A percentile compares a stretch with the other conserved stretches of the same genome.
These are phyloP conservation scores for Cystofilobasidium capitatum DNA, from an alignment of 768 basidiomycete genomes.

Conservation along the genomic window DNA sequence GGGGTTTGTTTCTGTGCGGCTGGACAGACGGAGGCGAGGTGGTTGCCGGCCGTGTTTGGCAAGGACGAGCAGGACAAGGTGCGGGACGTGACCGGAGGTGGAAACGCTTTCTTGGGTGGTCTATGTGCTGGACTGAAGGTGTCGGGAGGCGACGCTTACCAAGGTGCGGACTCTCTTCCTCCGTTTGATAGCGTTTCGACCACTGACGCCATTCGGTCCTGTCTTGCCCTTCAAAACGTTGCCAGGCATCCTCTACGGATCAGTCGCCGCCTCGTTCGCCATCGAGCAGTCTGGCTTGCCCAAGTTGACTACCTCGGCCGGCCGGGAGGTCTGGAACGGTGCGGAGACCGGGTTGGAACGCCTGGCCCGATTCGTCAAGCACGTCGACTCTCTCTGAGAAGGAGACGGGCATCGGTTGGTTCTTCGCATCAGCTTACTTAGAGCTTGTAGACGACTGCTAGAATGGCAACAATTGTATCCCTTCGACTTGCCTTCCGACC, in stretches of 20 bases:
- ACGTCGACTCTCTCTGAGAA: too few relatives aligned
- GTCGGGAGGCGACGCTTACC: not conserved
- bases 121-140: slow-evolving; percentile 12
- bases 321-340: slow-evolving; percentile 11
- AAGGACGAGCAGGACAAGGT: slow-evolving; percentile 17
- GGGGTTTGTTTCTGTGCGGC: slow-evolving; percentile 17
- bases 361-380: not conserved
- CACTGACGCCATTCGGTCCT: too few relatives aligned
- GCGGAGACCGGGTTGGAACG: not conserved
- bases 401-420: too few relatives aligned
- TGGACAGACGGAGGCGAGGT: not conserved
- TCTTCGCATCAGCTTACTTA: too few relatives aligned
- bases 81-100: slow-evolving; percentile 22
- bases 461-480: too few relatives aligned
- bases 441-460: too few relatives aligned
- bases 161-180: too few relatives aligned
- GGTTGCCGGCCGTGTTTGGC: slow-evolving; percentile 23
- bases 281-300: slow-evolving; percentile 26
- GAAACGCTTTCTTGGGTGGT: slow-evolving; percentile 25
- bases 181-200: too few relatives aligned
- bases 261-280: slow-evolving; percentile 22
- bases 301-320: not conserved
- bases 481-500: too few relatives aligned
- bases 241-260: slow-evolving; percentile 16
- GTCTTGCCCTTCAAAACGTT: not conserved